phyloP scores from a whole-genome alignment of 805 yeast species.

The Hemisphaericaspora nanyangensis region DNA sequence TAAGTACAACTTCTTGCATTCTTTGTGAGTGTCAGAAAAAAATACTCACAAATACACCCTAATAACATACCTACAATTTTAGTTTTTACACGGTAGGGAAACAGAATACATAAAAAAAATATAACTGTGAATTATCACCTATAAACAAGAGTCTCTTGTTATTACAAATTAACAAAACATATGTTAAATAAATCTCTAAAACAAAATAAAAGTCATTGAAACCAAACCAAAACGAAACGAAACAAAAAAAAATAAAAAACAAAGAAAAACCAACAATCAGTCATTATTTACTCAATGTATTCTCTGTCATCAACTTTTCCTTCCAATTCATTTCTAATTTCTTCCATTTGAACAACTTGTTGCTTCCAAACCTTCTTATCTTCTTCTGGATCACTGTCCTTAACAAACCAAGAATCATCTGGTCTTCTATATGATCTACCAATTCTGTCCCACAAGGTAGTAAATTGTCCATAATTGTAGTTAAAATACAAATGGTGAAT shows the following conservation, averaged over 20 bases:
- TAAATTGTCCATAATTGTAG: conserved; percentile 97
- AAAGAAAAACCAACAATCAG: not conserved
- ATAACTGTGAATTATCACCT: no score
- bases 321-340: conserved; percentile 74
- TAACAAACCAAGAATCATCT: conserved; percentile 70
- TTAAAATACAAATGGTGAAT: conserved; percentile 95
- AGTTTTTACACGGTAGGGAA: no score
- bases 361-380: conserved; percentile 61
- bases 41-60: not conserved
- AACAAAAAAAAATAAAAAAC: not conserved
- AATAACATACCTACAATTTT: not conserved
- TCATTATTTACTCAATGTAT: conserved; percentile 40
- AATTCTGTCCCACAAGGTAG: conserved; percentile 96
- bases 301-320: conserved; percentile 73
- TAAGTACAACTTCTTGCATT: no score
- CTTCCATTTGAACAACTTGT: conserved; percentile 74
- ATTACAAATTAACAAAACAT: no score
- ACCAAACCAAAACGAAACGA: not conserved
- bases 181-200: not conserved
- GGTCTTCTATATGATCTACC: conserved; percentile 94
- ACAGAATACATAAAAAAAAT: no score
- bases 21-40: no score
- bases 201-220: not conserved
- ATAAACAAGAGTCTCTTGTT: no score
- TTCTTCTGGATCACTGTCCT: conserved; percentile 51